Percentiles rank a stretch among this genome's conserved stretches.
Evolutionary conservation across 2,329 filamentous ascomycete species (phyloP).

Genomic region (Xylariaceae sp.): DNA sequence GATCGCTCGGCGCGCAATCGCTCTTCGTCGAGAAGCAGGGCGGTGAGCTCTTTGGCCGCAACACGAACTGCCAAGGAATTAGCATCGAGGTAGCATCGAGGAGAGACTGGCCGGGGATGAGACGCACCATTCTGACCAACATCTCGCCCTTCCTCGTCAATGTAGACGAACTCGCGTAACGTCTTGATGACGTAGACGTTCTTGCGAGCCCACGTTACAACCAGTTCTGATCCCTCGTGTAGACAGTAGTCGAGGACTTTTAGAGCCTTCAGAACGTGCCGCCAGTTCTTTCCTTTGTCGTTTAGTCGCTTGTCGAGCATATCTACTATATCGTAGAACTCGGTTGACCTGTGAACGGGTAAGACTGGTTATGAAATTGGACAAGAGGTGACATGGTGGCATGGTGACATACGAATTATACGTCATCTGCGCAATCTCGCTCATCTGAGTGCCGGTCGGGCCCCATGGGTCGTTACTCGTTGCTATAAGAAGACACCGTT

Average conservation of each 20-base stretch:
- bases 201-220: slow-evolving; percentile 96
- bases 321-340: slow-evolving; percentile 99
- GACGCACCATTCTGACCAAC: slow-evolving; percentile 89
- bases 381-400: slow-evolving; percentile 2
- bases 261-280: slow-evolving; percentile 92
- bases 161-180: slow-evolving; percentile 90
- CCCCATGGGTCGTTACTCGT: slow-evolving; percentile 99
- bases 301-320: slow-evolving; percentile 99
- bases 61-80: slow-evolving; percentile 64
- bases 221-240: slow-evolving; percentile 92
- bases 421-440: slow-evolving; percentile 94
- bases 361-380: slow-evolving; percentile 11
- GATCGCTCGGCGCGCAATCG: slow-evolving; percentile 82
- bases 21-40: slow-evolving; percentile 89
- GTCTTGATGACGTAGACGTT: slow-evolving; percentile 99
- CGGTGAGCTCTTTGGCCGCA: slow-evolving; percentile 91
- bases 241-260: slow-evolving; percentile 98
- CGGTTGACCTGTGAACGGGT: slow-evolving; percentile 62
- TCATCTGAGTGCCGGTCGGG: slow-evolving; percentile 96
- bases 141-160: slow-evolving; percentile 91
- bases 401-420: slow-evolving; percentile 77
- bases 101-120: slow-evolving; percentile 9
- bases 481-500: slow-evolving; percentile 50
- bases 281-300: slow-evolving; percentile 99
- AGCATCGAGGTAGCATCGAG: background rate